Percentiles rank a stretch among this genome's conserved stretches.
phyloP scores from a whole-genome alignment of 257 asterid species.

The Solanum gracilifrons region DNA sequence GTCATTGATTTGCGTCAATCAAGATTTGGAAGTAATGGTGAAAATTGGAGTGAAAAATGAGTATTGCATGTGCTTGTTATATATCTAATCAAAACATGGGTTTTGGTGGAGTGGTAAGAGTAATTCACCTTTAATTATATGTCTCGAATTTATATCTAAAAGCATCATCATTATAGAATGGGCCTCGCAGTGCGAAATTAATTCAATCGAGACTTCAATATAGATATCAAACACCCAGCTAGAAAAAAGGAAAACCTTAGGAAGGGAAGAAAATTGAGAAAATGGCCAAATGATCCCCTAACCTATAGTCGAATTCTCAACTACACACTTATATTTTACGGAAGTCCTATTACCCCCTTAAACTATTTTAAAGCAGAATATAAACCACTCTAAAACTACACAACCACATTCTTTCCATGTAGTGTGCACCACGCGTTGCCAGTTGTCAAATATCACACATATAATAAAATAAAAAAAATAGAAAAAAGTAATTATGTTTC shows the following conservation, averaged over 20 bases:
- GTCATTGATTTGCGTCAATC: not conserved
- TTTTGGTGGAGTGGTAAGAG: not conserved
- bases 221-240: rapidly evolving
- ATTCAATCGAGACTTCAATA: rapidly evolving
- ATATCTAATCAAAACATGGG: not conserved
- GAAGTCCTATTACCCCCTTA: too few relatives aligned
- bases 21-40: not conserved
- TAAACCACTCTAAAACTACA: too few relatives aligned
- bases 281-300: too few relatives aligned
- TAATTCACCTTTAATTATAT: rapidly evolving
- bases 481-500: too few relatives aligned
- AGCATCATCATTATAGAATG: rapidly evolving
- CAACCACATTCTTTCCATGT: too few relatives aligned
- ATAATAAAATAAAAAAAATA: too few relatives aligned
- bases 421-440: too few relatives aligned
- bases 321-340: too few relatives aligned
- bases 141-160: too few relatives aligned
- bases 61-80: not conserved
- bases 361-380: too few relatives aligned
- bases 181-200: rapidly evolving
- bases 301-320: too few relatives aligned
- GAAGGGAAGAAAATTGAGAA: not conserved
- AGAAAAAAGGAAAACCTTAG: rapidly evolving
- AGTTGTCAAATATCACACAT: too few relatives aligned
- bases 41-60: not conserved